Base-by-base conservation (phyloP, 176 grass and related monocot species). In the Lolium multiflorum region DNA sequence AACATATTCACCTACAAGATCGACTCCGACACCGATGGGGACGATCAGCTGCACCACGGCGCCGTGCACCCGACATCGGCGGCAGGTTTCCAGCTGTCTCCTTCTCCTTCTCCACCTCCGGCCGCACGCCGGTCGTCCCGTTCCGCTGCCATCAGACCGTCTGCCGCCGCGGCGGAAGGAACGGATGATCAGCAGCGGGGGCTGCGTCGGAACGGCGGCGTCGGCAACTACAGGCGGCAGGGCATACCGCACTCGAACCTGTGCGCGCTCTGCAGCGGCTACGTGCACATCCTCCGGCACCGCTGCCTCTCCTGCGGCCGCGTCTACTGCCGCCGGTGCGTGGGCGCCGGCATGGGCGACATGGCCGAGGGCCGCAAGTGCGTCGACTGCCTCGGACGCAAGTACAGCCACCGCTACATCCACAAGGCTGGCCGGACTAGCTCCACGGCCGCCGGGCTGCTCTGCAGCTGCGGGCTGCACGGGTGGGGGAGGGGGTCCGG, bases 331-430 rank as follows among this genome's bases (percentile, higher is more conserved):
- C 88, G 90, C 28, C 75, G 61, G 1, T 95, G 93, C 52, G 90
- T 90, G 35, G 21, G 74, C 66, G 68, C 41, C 2, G 90, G 85
- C 56, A 92, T 95, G 93, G 93, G 88, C 20, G 90, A 95, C 20
- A 95, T 95, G 90, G 35, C 85, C 7, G 90, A 92, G 84, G 93
- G 93, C 25, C 88, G 93, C 43, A 95, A 95, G 87, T 95, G 90
- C 74, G 54, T 86, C n/a, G 79, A 88, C 38, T 95, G 90, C 83
- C 70, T 95, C 11, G 90, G 93, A 5, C 89, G 85, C 13, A 83
- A 88, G 61, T 95, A 81, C 70, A 94, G 93, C 85, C 87, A 92
- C 80, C 78, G 90, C 79, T 94, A 94, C 51, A 94, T 94, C 64
- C 78, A 89, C 64, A 83, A 73, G 15, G 92, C 92, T 38, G 92